A percentile compares a stretch with the other conserved stretches of the same genome.
Conservation (phyloP, 2,329 filamentous ascomycete genomes). For the Fusarium transvaalense region DNA sequence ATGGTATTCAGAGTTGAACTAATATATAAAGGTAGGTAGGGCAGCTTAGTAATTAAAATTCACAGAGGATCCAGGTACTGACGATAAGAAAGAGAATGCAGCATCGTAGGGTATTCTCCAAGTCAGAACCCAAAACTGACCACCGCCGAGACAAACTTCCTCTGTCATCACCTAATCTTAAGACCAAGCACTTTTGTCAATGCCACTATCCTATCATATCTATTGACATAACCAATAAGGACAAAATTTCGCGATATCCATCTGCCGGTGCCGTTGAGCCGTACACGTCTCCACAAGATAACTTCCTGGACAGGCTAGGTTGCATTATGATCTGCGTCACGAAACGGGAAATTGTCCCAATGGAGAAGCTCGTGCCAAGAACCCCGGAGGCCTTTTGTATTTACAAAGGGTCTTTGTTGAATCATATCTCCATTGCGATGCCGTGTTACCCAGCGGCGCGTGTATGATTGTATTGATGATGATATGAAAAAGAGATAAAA, state of each 20-base stretch:
- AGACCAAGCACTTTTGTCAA: slow-evolving; percentile 16
- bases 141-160: neutral
- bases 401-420: slow-evolving; percentile 22
- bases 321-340: slow-evolving; percentile 18
- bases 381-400: slow-evolving; percentile 22
- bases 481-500: neutral
- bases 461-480: neutral
- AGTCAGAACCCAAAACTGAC: neutral
- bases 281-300: slow-evolving; percentile 13
- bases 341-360: slow-evolving; percentile 20
- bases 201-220: neutral
- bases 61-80: too few relatives aligned
- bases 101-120: too few relatives aligned
- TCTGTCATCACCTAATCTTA: slow-evolving; percentile 11
- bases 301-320: slow-evolving; percentile 12
- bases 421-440: slow-evolving; percentile 12
- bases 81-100: too few relatives aligned
- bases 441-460: slow-evolving; percentile 30
- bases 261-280: slow-evolving; percentile 26
- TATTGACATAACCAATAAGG: neutral
- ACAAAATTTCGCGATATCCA: neutral
- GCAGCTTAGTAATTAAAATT: neutral
- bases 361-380: slow-evolving; percentile 29
- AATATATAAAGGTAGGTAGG: neutral
- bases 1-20: neutral